Base-by-base conservation (phyloP, 73 alveolate species). In the Paramecium sexaurelia region DNA sequence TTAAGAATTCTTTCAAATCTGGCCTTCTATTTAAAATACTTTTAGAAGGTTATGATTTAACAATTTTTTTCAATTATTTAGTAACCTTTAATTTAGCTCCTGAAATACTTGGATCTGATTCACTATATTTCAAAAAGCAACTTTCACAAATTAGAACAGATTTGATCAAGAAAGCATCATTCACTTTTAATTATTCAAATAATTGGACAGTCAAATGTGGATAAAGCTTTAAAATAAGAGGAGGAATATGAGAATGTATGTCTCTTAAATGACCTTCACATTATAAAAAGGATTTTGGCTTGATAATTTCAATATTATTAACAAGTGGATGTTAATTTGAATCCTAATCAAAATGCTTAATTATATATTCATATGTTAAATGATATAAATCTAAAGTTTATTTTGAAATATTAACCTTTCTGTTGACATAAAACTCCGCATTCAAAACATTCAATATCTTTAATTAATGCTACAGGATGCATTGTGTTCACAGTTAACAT, bases 381-480 rank as follows among this genome's bases (percentile, higher is more conserved):
- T 75, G 91, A 17, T 68, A 75, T 67, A 88, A 75, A 88, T 88
- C 94, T 69, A 68, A 68, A 35, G 5, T 32, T n/a, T 27, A 5
- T 5, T 37, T 0, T 66, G 22, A 33, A 29, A 71, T 33, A 61
- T 29, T 61, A 7, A 71, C 86, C 86, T 71, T 71, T 36, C 71
- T 61, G 29, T 82, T 88, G 26, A 10, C 85, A 41, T 39, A 68
- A 36, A 6, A 37, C 29, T 88, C 87, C 85, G 41, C 94, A 88
- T 15, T 88, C 85, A 82, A 88, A 88, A 41, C 94, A 88, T 43
- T 88, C 55, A 15, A 88, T 67, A 24, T 88, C 87, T 45, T 88
- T 88, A 32, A 68, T 82, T 13, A 88, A 82, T 2, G 73, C 55
- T 19, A 88, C 87, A 7, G 94, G 94, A 32, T 82, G 85, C 94